Evolutionary conservation across 2,329 filamentous ascomycete species (phyloP).

Genomic region (Fusarium falciforme): DNA sequence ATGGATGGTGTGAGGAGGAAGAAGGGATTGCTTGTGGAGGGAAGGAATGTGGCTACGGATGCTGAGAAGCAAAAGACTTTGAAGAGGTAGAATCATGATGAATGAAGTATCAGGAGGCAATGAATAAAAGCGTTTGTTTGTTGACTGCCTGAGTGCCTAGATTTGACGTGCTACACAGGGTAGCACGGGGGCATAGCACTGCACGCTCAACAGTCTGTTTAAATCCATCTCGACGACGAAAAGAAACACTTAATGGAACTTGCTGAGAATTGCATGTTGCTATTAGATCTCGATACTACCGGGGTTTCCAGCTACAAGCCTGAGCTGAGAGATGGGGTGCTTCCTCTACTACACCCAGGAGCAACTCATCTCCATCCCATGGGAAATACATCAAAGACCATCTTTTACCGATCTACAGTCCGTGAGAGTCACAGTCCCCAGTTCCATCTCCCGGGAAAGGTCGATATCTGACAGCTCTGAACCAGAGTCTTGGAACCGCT

Average conservation of each 20-base stretch:
- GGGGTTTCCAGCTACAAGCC: not conserved
- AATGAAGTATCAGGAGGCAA: not conserved
- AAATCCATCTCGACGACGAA: not conserved
- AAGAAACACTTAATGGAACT: not conserved
- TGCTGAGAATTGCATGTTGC: not conserved
- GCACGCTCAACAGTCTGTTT: not conserved
- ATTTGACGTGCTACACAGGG: not conserved
- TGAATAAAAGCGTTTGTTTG: slow-evolving; percentile 20
- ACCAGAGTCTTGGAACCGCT: not conserved
- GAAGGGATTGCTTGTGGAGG: slow-evolving; percentile 89
- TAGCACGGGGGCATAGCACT: not conserved
- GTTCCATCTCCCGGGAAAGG: not conserved
- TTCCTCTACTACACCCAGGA: not conserved
- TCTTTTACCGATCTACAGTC: not conserved
- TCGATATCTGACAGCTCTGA: not conserved
- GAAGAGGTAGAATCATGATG: slow-evolving; percentile 61
- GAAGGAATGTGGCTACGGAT: slow-evolving; percentile 80
- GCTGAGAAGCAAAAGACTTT: slow-evolving; percentile 90
- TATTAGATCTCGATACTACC: not conserved
- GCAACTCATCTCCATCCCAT: not conserved
- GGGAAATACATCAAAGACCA: not conserved
- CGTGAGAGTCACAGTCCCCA: not conserved
- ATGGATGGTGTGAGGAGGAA: slow-evolving; percentile 88
- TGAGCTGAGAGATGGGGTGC: not conserved
- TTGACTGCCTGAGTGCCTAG: not conserved